Evolutionary conservation across 2,329 filamentous ascomycete species (phyloP), one percentile per base, ranked within the genome.

Genomic region (Aureobasidium sp.): DNA sequence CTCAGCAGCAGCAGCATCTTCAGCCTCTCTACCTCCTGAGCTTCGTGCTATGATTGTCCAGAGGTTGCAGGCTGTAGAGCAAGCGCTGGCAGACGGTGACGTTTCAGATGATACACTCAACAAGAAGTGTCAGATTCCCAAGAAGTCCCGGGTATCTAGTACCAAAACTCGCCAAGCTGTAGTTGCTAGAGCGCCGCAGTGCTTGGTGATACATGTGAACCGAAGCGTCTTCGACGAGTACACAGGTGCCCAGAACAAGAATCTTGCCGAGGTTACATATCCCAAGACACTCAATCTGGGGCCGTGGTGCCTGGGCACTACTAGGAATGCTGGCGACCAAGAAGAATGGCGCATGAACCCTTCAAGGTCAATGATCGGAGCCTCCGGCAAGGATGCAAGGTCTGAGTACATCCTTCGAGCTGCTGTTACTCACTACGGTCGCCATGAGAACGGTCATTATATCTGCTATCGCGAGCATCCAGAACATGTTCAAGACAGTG

Each of bases 391-490:
- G 63, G 34, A 64, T 67, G 44, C 73, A 67, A 60, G 70, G 65
- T 72, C 72, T 21, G 69, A 87, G 1, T 97, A 96, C 71, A 85
- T 90, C 69, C 78, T 97, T 16, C 84, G 88, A 59, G 91, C 92
- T 34, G 89, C 93, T 0, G 84, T 97, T 10, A 94, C 91, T 1
- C 94, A 97, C 71, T 90, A 89, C 64, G 94, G 94, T 4, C 82
- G 89, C 36, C 94, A 97, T 72, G 91, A 97, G 64, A 96, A 96
- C 68, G 94, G 94, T 0, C 94, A 99, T 75, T 97, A 99, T 68
- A 86, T 97, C 42, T 96, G 91, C 72, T 96, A 94, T 73, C 83
- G 90, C 57, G 89, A 88, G 68, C 87, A 90, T 68, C 80, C 83
- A 49, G 62, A 63, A 11, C 44, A 25, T 49, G 61, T 8, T 25